Evolutionary conservation across 2,329 filamentous ascomycete genomes (phyloP), one percentile per base, ranked within the genome.

Genomic region (Phoma sp.): DNA sequence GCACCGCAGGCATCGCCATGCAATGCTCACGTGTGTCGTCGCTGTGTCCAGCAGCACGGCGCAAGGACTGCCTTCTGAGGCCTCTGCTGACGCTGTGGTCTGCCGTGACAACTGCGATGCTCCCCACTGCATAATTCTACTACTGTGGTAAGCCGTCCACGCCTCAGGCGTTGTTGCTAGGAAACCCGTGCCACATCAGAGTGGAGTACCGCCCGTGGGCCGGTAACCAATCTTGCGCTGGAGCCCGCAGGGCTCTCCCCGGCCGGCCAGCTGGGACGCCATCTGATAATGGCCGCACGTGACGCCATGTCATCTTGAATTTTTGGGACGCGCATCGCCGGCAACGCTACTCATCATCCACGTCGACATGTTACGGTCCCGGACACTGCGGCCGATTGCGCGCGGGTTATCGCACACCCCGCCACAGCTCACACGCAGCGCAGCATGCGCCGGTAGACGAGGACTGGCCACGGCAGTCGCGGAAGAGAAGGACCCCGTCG

Each of bases 401-500:
- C 68, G 66, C 35, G 60, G 58, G 30, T 58, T 73, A 4, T 58
- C 60, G 25, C 64, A 57, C 22, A 52, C 66, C 37, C 58, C 63
- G 18, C 45, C 62, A 14, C 55, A 64, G 37, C 52, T 55, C 40
- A 30, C 46, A 18, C 39, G 40, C 36, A n/a, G 41, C 22, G 23
- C 37, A 22, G 24, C 44, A 48, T 32, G 41, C 45, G 41, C 45
- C 48, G 38, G 44, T 50, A 47, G 37, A 30, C 48, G 43, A 18
- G 39, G 37, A 30, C 43, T 40, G 49, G 42, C 48, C 32, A 53
- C 52, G 52, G 42, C 60, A 33, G 22, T 14, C 29, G 18, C 45
- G 32, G 36, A 39, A 23, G 36, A 42, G 13, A 37, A 90, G 86
- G 93, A 98, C 71, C 91, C 91, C 11, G 88, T 87, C 43, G 91